These are phyloP conservation scores for Annulohypoxylon stygium DNA, from an alignment of 495 filamentous ascomycete genomes.

Conservation along the genomic window DNA sequence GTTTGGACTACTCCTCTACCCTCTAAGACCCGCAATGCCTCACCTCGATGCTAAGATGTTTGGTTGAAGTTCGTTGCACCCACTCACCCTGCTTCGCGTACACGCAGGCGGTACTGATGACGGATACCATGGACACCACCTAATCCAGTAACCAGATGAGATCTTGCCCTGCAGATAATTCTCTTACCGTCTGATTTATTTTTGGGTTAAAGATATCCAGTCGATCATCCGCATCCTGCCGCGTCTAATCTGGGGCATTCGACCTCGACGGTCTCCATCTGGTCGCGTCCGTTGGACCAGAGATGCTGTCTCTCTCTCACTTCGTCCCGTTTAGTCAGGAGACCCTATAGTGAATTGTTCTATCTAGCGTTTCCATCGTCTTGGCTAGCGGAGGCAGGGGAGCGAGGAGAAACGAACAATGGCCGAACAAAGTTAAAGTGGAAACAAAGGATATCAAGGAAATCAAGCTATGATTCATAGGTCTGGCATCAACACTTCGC, in stretches of 20 bases:
- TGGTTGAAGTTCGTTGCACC: conserved; percentile 13
- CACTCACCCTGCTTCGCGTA: conserved; percentile 23
- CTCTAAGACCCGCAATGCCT: conserved; percentile 39
- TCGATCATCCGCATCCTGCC: conserved; percentile 37
- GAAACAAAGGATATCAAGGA: conserved; percentile 46
- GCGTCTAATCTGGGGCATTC: conserved; percentile 32
- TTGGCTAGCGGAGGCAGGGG: conserved; percentile 9
- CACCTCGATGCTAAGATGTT: conserved; percentile 28
- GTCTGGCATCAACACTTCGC: conserved; percentile 8
- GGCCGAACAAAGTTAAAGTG: conserved; percentile 37
- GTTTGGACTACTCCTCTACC: conserved; percentile 30
- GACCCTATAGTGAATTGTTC: conserved; percentile 25
- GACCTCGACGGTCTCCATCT: conserved; percentile 19
- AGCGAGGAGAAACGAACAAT: conserved; percentile 41
- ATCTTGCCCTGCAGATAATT: conserved; percentile 29
- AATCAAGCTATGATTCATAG: conserved; percentile 33
- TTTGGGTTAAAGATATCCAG: conserved; percentile 43
- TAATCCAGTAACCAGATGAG: conserved; percentile 26
- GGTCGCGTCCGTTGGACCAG: conserved; percentile 48
- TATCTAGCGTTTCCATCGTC: conserved; percentile 3
- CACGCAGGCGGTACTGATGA: not conserved
- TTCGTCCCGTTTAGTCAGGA: conserved; percentile 26
- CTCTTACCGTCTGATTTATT: conserved; percentile 26
- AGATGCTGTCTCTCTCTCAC: conserved; percentile 15
- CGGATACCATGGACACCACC: not conserved